phyloP scores from a whole-genome alignment of 2,329 filamentous ascomycete species.

The Neofusicoccum umdonicola region DNA sequence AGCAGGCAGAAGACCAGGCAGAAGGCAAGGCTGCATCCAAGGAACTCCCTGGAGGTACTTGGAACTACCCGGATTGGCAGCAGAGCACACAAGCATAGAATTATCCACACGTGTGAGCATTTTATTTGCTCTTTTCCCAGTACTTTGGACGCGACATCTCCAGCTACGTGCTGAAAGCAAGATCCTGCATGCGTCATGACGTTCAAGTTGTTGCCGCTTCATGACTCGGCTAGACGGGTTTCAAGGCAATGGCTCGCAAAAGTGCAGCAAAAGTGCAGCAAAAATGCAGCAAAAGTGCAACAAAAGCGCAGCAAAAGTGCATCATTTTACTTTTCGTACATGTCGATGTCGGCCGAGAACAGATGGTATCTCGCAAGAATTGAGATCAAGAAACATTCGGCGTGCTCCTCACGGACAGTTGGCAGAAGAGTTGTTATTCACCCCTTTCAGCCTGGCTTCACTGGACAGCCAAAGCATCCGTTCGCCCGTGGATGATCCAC shows the following conservation, averaged over 20 bases:
- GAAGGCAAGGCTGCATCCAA: background rate
- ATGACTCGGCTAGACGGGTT: background rate
- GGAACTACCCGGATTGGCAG: background rate
- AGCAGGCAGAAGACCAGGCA: constrained; percentile 11
- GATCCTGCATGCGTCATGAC: background rate
- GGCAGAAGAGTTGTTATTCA: background rate
- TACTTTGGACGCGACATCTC: too few relatives aligned
- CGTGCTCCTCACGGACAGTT: background rate
- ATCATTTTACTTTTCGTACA: too few relatives aligned
- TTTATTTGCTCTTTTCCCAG: background rate
- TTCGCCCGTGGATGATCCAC: background rate
- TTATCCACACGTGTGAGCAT: background rate
- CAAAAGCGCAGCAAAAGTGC: too few relatives aligned
- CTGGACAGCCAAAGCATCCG: background rate
- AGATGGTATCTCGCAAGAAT: too few relatives aligned
- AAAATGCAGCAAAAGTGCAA: too few relatives aligned
- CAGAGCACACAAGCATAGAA: background rate
- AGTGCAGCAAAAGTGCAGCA: too few relatives aligned
- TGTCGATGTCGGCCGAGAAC: too few relatives aligned
- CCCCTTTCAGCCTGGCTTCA: background rate
- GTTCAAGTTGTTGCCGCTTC: background rate
- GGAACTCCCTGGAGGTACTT: background rate
- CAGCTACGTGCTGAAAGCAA: background rate
- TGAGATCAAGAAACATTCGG: too few relatives aligned
- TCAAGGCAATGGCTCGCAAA: too few relatives aligned